Conservation (phyloP, 2,329 filamentous ascomycete species). For the Pleomassaria siparia region DNA sequence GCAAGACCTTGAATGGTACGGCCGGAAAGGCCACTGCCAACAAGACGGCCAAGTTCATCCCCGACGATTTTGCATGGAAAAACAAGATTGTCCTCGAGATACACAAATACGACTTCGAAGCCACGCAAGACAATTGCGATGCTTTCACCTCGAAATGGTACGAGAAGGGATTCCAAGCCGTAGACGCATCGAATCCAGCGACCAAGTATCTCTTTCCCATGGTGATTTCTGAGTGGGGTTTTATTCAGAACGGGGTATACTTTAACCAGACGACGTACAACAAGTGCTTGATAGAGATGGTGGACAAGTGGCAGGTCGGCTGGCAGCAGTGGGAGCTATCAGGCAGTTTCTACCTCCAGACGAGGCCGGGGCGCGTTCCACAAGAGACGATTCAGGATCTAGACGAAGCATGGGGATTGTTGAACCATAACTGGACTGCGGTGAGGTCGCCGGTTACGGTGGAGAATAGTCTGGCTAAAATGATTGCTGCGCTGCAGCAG, state of each 20-base stretch:
- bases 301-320: conserved; percentile 31
- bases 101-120: conserved; percentile 39
- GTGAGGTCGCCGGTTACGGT: conserved; percentile 31
- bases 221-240: conserved; percentile 38
- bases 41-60: conserved; percentile 31
- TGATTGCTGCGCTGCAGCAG: conserved; percentile 28
- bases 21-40: conserved; percentile 23
- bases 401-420: conserved; percentile 34
- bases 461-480: conserved; percentile 36
- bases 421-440: conserved; percentile 33
- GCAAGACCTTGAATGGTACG: conserved; percentile 33
- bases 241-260: conserved; percentile 34
- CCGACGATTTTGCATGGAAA: conserved; percentile 26
- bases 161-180: conserved; percentile 32
- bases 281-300: conserved; percentile 35
- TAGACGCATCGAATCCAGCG: conserved; percentile 29
- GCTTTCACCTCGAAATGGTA: conserved; percentile 40
- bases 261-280: conserved; percentile 39
- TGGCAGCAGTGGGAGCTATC: conserved; percentile 37
- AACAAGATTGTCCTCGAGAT: conserved; percentile 38
- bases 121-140: conserved; percentile 31
- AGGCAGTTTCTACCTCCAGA: conserved; percentile 44
- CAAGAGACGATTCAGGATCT: conserved; percentile 27
- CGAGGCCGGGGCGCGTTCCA: conserved; percentile 29
- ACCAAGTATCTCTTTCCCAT: conserved; percentile 35